Evolutionary conservation across 768 basidiomycete species (phyloP), one percentile per base, ranked within the genome.

Genomic region (Gloeostereum incarnatum): DNA sequence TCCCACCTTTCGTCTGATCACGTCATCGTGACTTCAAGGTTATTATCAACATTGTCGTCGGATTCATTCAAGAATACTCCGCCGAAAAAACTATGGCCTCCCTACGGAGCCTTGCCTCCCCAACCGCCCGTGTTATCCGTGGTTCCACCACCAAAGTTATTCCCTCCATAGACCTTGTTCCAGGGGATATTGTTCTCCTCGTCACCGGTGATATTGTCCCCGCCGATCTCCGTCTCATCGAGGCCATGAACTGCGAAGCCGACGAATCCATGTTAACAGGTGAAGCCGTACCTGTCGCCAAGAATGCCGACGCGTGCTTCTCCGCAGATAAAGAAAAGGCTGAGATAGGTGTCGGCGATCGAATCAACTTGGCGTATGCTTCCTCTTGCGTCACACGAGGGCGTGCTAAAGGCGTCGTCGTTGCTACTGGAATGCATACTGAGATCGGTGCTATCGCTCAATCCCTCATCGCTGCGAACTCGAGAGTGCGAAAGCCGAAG

Each of bases 71-170:
- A 47, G 69, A 71, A 45, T 71, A 69, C 44, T 49, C 56, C 14
- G 66, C 67, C 0, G 69, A 71, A 45, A 67, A 68, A 44, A 71
- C 68, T 0, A 70, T 73, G 68, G 67, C 67, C 43, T 68, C 67
- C 5, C 55, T 71, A 2, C 63, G 65, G 3, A 62, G 63, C 33
- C 59, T 73, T 18, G 68, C 68, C 4, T 66, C 66, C 14, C 70
- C 70, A 3, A 62, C 65, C 6, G n/a, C n/a, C n/a, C n/a, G n/a
- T n/a, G 31, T 33, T 8, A 17, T 33, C 7, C 8, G 31, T 8
- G 18, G 18, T 17, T 9, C 11, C 7, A 17, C 8, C 10, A 33
- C 31, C 11, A 17, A 11, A 8, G 10, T 9, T 17, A 51, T 66
- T 0, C 29, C 29, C 2, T 13, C 29, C 13, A 30, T 17, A 30